Evolutionary conservation across 2,329 filamentous ascomycete species (phyloP), one percentile per base, ranked within the genome.

Genomic region (Zymoseptoria ardabiliae): DNA sequence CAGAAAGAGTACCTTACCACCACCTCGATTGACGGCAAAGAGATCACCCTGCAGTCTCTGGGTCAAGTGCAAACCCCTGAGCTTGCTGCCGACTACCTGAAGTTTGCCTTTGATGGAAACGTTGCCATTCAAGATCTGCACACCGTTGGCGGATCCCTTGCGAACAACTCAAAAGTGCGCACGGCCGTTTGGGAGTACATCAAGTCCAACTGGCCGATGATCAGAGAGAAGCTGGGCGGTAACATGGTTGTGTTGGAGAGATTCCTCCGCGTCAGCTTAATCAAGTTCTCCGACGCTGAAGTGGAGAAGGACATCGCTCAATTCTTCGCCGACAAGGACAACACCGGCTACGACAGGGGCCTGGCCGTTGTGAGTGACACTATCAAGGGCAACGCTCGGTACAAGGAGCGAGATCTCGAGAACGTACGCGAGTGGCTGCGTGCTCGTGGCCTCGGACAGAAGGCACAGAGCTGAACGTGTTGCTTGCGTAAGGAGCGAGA

Each of bases 191-290:
- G 94, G 94, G 79, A 87, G 56, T 96, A 89, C 75, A 83, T 97
- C 70, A 90, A 92, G 76, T 80, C 83, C 50, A 87, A 96, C 77
- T 99, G 93, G 89, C 80, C 84, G 28, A 79, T 82, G 41, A 82
- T 96, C 51, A 82, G 86, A 56, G 77, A 84, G 61, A 88, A 88
- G 73, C 81, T 97, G 57, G 85, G 83, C 72, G 80, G 81, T 50
- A 97, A 97, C 77, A 89, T 91, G 63, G 88, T 97, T 28, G 85
- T 97, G 2, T 80, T 97, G 17, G 93, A 99, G 76, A 86, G 93
- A 53, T 96, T 96, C 76, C 78, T 99, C 68, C 86, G 89, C 67
- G 80, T 89, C 66, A 86, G 86, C 51, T 78, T 99, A 66, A 85
- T 84, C 69, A 89, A 89, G 71, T 97, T 95, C 72, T 84, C 89